phyloP scores from a whole-genome alignment of 768 basidiomycete genomes.

The Hemileccinum rubropunctum region DNA sequence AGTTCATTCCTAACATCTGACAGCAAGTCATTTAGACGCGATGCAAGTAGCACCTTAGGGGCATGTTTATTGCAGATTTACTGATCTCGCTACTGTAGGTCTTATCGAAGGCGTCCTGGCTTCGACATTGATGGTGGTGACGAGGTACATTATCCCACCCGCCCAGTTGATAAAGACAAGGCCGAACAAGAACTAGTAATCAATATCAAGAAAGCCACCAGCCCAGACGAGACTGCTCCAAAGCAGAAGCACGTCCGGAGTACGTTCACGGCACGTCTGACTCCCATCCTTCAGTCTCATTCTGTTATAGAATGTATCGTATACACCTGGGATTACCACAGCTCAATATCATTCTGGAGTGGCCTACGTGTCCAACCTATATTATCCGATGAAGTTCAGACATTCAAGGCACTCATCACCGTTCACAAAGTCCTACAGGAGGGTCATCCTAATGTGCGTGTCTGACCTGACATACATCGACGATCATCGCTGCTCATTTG shows the following conservation, averaged over 20 bases:
- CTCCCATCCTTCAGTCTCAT: constrained; percentile 14
- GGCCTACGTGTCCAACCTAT: constrained; percentile 96
- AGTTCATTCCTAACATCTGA: constrained; percentile 1
- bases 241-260: constrained; percentile 99
- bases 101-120: constrained; percentile 33
- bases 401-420: constrained; percentile 96
- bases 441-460: constrained; percentile 84
- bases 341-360: constrained; percentile 97
- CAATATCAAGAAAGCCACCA: constrained; percentile 98
- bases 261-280: constrained; percentile 41
- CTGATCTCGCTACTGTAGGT: constrained; percentile 26
- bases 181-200: constrained; percentile 91
- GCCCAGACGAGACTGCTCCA: constrained; percentile 90
- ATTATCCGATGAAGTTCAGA: constrained; percentile 94
- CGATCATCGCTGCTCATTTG: constrained; percentile 7
- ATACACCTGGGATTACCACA: constrained; percentile 99
- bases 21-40: constrained; percentile 6
- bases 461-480: constrained; percentile 1
- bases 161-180: constrained; percentile 98
- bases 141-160: constrained; percentile 87
- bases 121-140: constrained; percentile 75
- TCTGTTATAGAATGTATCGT: constrained; percentile 82
- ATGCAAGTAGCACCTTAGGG: constrained; percentile 24
- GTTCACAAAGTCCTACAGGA: constrained; percentile 98
- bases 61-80: neutral